These are phyloP conservation scores for Xylariaceae sp. DNA, from an alignment of 2,329 filamentous ascomycete species.

Conservation along the genomic window DNA sequence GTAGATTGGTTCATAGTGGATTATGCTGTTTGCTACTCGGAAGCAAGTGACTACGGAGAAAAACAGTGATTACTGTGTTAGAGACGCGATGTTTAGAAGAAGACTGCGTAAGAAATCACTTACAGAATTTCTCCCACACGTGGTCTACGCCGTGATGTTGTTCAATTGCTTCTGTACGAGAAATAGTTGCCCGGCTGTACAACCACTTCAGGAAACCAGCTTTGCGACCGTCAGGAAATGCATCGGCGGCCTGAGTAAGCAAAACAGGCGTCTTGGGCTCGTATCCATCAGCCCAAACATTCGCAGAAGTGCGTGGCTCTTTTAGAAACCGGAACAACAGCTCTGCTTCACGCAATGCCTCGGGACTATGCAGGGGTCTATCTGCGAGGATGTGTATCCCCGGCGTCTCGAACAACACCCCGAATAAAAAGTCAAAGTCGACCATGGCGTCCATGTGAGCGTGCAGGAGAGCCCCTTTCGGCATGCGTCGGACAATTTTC, in stretches of 20 bases:
- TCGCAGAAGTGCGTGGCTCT: conserved; percentile 39
- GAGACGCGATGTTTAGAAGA: neutral
- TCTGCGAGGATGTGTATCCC: conserved; percentile 70
- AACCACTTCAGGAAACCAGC: conserved; percentile 75
- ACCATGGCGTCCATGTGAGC: conserved; percentile 91
- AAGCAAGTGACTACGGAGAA: conserved; percentile 52
- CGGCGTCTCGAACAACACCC: conserved; percentile 64
- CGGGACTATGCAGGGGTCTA: conserved; percentile 50
- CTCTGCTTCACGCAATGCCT: conserved; percentile 49
- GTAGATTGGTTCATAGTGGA: conserved; percentile 90
- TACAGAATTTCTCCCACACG: conserved; percentile 78
- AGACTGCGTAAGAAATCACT: conserved; percentile 20
- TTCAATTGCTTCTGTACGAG: conserved; percentile 65
- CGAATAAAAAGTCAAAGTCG: conserved; percentile 75
- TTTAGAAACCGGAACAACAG: conserved; percentile 62
- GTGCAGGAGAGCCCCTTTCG: conserved; percentile 82
- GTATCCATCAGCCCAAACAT: conserved; percentile 67
- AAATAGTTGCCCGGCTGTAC: conserved; percentile 67
- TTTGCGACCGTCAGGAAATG: conserved; percentile 69
- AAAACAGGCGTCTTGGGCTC: conserved; percentile 54
- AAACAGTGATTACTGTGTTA: neutral
- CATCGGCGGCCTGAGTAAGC: conserved; percentile 60
- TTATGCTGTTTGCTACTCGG: conserved; percentile 64
- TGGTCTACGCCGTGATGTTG: conserved; percentile 81
- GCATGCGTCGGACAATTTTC: conserved; percentile 80